These are phyloP conservation scores for Schwanniomyces sp. DNA, from an alignment of 805 yeast genomes.

Conservation along the genomic window DNA sequence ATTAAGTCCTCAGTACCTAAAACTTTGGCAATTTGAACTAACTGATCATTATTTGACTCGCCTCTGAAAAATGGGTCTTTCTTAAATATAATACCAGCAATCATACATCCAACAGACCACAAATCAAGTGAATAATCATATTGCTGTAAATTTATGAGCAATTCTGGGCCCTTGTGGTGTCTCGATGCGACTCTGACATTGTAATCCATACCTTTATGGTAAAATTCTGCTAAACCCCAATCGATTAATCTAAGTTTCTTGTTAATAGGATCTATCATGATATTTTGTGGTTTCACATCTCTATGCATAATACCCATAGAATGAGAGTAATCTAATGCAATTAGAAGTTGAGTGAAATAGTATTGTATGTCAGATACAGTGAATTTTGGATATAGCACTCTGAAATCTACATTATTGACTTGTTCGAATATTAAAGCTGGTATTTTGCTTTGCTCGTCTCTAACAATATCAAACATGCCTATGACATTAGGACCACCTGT, in stretches of 20 bases:
- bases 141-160: constrained; percentile 79
- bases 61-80: constrained; percentile 94
- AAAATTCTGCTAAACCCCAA: constrained; percentile 96
- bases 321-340: constrained; percentile 86
- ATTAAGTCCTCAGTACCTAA: constrained; percentile 81
- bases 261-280: constrained; percentile 85
- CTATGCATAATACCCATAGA: constrained; percentile 96
- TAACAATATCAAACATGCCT: constrained; percentile 73
- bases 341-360: constrained; percentile 77
- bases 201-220: constrained; percentile 84
- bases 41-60: constrained; percentile 84
- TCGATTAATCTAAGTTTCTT: constrained; percentile 78
- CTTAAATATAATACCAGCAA: constrained; percentile 86
- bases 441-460: constrained; percentile 76
- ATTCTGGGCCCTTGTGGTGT: constrained; percentile 91
- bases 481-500: constrained; percentile 84
- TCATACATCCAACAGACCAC: constrained; percentile 93
- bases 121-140: constrained; percentile 90
- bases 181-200: constrained; percentile 93
- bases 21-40: constrained; percentile 84
- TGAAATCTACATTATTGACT: constrained; percentile 79
- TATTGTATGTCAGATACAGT: constrained; percentile 73
- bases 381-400: constrained; percentile 77
- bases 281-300: constrained; percentile 94
- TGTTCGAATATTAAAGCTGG: constrained; percentile 88